Base-by-base conservation (phyloP, 176 grass and related monocot species). In the Echinochloa phyllopogon region DNA sequence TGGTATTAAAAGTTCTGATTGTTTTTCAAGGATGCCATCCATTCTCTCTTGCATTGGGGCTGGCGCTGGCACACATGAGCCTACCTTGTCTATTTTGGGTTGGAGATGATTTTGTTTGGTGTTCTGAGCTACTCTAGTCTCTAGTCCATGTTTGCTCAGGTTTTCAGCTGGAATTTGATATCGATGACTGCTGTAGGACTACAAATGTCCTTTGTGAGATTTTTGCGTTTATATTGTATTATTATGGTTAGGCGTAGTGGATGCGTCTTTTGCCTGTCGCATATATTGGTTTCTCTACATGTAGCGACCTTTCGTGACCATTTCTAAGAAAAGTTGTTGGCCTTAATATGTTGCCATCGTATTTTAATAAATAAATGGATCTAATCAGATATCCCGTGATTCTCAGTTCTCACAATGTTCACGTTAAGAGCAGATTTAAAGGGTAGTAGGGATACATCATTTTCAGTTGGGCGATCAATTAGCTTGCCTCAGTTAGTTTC, bases 401-500 rank as follows among this genome's bases (percentile, higher is more conserved):
- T 58, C 43, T 37, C 60, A 81, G 24, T 36, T 58, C 43, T 37
- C 60, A 81, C 63, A 86, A 71, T 40, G 72, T 69, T 83, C 80
- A 79, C 57, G 77, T 83, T 90, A 38, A 74, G 43, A 68, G 42
- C 50, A 43, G 73, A 85, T 63, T 74, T 76, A 15, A 36, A 69
- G 62, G 55, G 72, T 69, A 40, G 71, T 17, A 38, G 43, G 9
- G 61, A 52, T 42, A 70, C 72, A n/a, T 83, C 72, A 62, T 87
- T 60, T 82, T 87, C 63, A 87, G 72, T 74, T 77, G 72, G 40
- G 27, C 72, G 59, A 70, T 60, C 69, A n/a, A 50, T 76, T 69
- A 27, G n/a, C 63, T 51, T 41, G 41, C 44, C 52, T 27, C 9
- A 50, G 51, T 29, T 69, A 29, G 53, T 57, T 12, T 24, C 33